A percentile compares a stretch with the other conserved stretches of the same genome.
Conservation (phyloP, 176 grass and related monocot genomes). For the Olyra latifolia region DNA sequence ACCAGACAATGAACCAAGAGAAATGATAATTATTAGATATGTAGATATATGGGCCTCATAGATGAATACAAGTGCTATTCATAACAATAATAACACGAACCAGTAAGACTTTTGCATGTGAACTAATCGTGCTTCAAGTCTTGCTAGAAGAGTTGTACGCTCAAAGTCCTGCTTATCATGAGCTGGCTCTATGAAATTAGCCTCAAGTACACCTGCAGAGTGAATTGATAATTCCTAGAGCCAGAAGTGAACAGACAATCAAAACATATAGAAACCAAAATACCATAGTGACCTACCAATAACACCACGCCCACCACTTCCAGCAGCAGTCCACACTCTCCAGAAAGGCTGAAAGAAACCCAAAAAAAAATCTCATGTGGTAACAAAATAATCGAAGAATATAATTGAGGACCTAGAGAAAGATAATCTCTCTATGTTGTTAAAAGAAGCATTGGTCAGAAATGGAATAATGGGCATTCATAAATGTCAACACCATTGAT, state of each 20-base stretch:
- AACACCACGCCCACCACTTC: slow-evolving; percentile 97
- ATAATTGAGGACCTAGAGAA: background rate
- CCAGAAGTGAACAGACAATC: background rate
- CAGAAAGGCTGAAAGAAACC: slow-evolving; percentile 87
- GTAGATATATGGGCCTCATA: no score
- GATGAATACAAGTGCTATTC: no score
- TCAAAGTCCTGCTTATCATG: slow-evolving; percentile 99
- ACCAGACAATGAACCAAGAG: slow-evolving; percentile 3
- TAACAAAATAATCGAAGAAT: background rate
- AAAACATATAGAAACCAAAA: slow-evolving; percentile 12
- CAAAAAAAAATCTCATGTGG: slow-evolving; percentile 14
- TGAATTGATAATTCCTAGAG: slow-evolving; percentile 27
- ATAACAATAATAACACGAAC: slow-evolving; percentile 56
- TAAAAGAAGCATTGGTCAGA: background rate
- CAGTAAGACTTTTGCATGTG: slow-evolving; percentile 98
- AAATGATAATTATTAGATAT: no score
- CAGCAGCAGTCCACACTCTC: slow-evolving; percentile 90
- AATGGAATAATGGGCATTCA: background rate
- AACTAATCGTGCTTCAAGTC: slow-evolving; percentile 78
- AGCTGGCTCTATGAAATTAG: slow-evolving; percentile 96
- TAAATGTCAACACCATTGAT: background rate
- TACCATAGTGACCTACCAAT: slow-evolving; percentile 59
- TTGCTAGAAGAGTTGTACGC: slow-evolving; percentile 86
- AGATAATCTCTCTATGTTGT: background rate
- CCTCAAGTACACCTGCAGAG: slow-evolving; percentile 82